Base-by-base conservation (phyloP, 2,329 filamentous ascomycete species). In the Xylaria sp. region DNA sequence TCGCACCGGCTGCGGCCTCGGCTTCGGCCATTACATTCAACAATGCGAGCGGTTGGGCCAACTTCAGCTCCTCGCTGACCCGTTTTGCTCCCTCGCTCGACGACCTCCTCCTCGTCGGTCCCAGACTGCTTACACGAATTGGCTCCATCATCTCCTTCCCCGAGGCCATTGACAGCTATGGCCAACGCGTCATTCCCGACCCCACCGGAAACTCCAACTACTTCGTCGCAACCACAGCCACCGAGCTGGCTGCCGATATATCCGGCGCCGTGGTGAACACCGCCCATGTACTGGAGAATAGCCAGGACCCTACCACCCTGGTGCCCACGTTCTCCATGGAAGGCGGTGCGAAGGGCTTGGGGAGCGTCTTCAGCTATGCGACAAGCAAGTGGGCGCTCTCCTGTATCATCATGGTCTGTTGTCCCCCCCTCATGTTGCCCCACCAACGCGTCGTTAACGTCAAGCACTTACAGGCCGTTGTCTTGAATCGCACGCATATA, bases 311-410 rank as follows among this genome's bases (percentile, higher is more conserved):
- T 23, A 67, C 71, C 39, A 72, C 74, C 34, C 63, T 79, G 59
- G 70, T 75, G 58, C 78, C 80, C 5, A 77, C 77, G 37, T 78
- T 87, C 63, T 80, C 83, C 4, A 72, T 84, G 64, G 84, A 87
- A 66, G 76, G 63, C 19, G 55, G 83, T 23, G 78, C 80, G 1
- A 84, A 87, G 70, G 91, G 89, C 49, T 80, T 97, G 49, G 90
- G 91, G 50, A 92, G 90, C 62, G 85, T 97, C 60, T 92, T 97
- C 74, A 89, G 86, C 68, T 99, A 97, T 74, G 81, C 92, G 49
- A 95, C 90, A 1, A 95, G 91, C 74, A 89, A 89, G 74, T 97
- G 94, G 94, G 92, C 93, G 0, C 78, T 97, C 59, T 87, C 88
- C 55, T 97, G 92, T 68, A 87, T 97, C 67, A 84, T 87, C 44